Evolutionary conservation across 2,329 filamentous ascomycete genomes (phyloP).

Genomic region (Didymella glomerata): DNA sequence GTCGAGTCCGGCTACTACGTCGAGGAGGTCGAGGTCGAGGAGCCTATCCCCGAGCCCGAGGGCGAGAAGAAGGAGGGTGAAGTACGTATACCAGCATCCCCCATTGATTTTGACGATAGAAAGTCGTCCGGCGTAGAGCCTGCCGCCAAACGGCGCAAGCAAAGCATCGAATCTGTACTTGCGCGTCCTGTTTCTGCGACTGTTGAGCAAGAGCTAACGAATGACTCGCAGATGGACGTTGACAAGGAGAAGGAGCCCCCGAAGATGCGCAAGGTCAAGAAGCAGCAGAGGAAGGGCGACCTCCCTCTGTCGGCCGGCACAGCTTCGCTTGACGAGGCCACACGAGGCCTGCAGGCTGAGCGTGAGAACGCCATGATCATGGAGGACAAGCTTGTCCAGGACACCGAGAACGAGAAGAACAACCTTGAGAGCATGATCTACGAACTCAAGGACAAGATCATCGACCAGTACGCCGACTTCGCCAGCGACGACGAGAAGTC

Average conservation of each 20-base stretch:
- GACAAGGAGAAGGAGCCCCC: slow-evolving; percentile 61
- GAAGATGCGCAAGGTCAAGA: slow-evolving; percentile 97
- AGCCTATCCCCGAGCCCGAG: slow-evolving; percentile 80
- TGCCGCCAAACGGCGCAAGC: slow-evolving; percentile 46
- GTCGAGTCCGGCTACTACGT: slow-evolving; percentile 98
- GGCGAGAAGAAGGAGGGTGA: slow-evolving; percentile 70
- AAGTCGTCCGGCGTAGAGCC: slow-evolving; percentile 34
- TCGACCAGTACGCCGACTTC: slow-evolving; percentile 88
- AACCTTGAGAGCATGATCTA: slow-evolving; percentile 98
- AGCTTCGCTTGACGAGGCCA: slow-evolving; percentile 74
- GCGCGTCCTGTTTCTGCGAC: slow-evolving; percentile 39
- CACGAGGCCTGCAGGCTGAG: slow-evolving; percentile 76
- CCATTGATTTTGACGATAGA: slow-evolving; percentile 34
- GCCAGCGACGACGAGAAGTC: slow-evolving; percentile 92
- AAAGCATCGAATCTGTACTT: slow-evolving; percentile 34
- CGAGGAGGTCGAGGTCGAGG: slow-evolving; percentile 96
- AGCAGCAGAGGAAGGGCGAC: slow-evolving; percentile 97
- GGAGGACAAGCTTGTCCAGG: slow-evolving; percentile 97
- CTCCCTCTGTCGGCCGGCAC: slow-evolving; percentile 86
- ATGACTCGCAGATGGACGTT: slow-evolving; percentile 50
- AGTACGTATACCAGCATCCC: slow-evolving; percentile 64
- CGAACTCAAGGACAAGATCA: slow-evolving; percentile 93
- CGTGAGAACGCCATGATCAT: slow-evolving; percentile 91
- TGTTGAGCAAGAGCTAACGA: slow-evolving; percentile 40
- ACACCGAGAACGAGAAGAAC: slow-evolving; percentile 99